These are phyloP conservation scores for Colletotrichum liaoningense DNA, from an alignment of 2,329 filamentous ascomycete genomes.

Conservation along the genomic window DNA sequence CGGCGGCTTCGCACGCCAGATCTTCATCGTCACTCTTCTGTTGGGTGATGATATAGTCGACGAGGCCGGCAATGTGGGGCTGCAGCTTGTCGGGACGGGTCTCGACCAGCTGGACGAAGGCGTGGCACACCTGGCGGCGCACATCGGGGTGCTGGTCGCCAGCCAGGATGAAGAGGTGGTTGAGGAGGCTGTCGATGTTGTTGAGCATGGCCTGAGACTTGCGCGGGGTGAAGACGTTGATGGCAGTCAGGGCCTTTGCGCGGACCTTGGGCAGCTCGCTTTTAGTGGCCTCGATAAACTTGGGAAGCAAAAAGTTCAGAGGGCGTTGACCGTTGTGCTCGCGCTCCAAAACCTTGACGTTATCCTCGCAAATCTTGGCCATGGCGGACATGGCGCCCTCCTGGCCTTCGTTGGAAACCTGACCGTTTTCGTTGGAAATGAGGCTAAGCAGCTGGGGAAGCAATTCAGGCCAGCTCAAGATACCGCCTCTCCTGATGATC, in stretches of 20 bases:
- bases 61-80: conserved; percentile 87
- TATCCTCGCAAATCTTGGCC: conserved; percentile 97
- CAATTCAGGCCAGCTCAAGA: conserved; percentile 92
- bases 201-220: conserved; percentile 85
- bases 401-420: conserved; percentile 77
- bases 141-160: conserved; percentile 84
- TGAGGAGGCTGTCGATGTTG: conserved; percentile 83
- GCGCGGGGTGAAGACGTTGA: conserved; percentile 92
- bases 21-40: conserved; percentile 91
- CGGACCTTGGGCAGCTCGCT: conserved; percentile 82
- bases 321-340: conserved; percentile 91
- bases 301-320: conserved; percentile 88
- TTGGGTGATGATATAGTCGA: conserved; percentile 93
- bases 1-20: conserved; percentile 91
- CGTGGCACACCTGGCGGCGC: conserved; percentile 90
- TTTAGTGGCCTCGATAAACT: conserved; percentile 87
- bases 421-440: conserved; percentile 78
- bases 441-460: conserved; percentile 84
- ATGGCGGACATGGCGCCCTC: conserved; percentile 95
- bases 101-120: conserved; percentile 93
- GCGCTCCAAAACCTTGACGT: conserved; percentile 84
- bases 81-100: conserved; percentile 89
- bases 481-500: conserved; percentile 83
- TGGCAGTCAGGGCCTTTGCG: conserved; percentile 80
- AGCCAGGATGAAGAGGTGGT: conserved; percentile 84